These are phyloP conservation scores for Symbiodinium pilosum DNA, from an alignment of 73 alveolate species.

Conservation along the genomic window DNA sequence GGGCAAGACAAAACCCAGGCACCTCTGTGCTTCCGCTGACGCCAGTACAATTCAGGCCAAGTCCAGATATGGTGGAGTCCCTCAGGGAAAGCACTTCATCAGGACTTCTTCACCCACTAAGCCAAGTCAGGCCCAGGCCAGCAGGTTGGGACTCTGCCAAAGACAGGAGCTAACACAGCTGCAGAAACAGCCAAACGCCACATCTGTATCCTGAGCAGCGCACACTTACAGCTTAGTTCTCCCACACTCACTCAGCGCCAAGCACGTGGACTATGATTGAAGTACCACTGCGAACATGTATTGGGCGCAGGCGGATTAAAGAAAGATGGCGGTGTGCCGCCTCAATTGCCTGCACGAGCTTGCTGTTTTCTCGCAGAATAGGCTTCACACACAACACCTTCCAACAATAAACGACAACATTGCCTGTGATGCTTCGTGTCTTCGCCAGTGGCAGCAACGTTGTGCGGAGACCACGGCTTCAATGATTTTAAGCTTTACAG, in stretches of 20 bases:
- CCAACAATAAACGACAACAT: neutral
- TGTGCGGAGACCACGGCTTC: neutral
- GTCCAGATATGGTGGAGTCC: constrained; percentile 67
- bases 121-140: neutral
- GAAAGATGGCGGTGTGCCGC: neutral
- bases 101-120: neutral
- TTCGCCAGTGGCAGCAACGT: neutral
- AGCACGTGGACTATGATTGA: no score
- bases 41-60: constrained; percentile 26
- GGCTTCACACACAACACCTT: neutral
- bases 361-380: neutral
- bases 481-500: neutral
- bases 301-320: neutral
- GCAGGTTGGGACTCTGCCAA: neutral
- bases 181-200: neutral
- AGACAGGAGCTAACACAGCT: neutral
- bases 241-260: neutral
- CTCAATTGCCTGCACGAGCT: neutral
- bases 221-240: neutral
- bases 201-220: neutral
- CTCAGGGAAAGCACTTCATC: neutral
- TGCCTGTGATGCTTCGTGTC: neutral
- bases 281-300: no score
- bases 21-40: constrained; percentile 37
- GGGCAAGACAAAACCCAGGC: neutral